Conservation (phyloP, 2,329 filamentous ascomycete genomes). For the Pseudocercospora pini-densiflorae region DNA sequence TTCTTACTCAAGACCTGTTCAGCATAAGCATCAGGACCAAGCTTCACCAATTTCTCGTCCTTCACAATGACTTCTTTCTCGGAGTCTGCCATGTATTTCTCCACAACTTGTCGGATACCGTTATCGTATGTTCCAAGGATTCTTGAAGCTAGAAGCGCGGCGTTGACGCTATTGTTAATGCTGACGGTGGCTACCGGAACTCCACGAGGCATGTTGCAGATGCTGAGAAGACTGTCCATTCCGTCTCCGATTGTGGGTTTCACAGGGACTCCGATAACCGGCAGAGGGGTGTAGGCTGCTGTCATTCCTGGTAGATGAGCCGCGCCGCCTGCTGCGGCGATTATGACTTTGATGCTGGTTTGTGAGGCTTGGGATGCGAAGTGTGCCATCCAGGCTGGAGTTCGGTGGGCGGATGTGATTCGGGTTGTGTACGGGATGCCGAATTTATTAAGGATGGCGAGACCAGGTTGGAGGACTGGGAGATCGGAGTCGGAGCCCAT, state of each 20-base stretch:
- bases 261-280: conserved; percentile 57
- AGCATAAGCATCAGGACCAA: conserved; percentile 48
- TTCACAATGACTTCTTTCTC: conserved; percentile 68
- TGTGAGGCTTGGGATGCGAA: conserved; percentile 49
- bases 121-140: conserved; percentile 52
- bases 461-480: conserved; percentile 66
- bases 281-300: conserved; percentile 54
- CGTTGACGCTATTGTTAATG: conserved; percentile 53
- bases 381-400: conserved; percentile 52
- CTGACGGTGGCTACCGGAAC: conserved; percentile 48
- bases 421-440: conserved; percentile 72
- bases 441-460: conserved; percentile 71
- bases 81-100: conserved; percentile 66
- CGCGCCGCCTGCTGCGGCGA: conserved; percentile 55
- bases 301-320: conserved; percentile 59
- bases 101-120: conserved; percentile 62
- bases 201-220: conserved; percentile 57
- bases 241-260: conserved; percentile 56
- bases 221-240: conserved; percentile 55
- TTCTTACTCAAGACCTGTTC: conserved; percentile 37
- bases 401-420: conserved; percentile 74
- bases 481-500: conserved; percentile 86
- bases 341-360: conserved; percentile 50
- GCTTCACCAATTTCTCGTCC: conserved; percentile 60
- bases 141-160: conserved; percentile 52